A percentile compares a stretch with the other conserved stretches of the same genome.
Evolutionary conservation across 2,329 filamentous ascomycete species (phyloP).

Genomic region (Venturia effusa): DNA sequence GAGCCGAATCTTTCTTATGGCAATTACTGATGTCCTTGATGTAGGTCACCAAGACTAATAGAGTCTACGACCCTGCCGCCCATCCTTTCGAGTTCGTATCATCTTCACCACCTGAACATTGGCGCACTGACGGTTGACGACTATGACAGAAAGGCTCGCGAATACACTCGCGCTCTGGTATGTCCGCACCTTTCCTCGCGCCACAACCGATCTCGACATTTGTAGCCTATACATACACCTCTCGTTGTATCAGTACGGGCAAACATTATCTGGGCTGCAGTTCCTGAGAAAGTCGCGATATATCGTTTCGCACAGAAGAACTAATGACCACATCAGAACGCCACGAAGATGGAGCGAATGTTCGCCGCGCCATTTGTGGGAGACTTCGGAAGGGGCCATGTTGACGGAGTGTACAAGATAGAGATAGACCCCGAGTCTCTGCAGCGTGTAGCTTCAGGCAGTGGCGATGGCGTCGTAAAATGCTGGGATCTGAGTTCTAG

Average conservation of each 20-base stretch:
- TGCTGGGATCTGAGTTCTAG: slow-evolving; percentile 72
- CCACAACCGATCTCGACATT: background rate
- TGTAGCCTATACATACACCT: too few relatives aligned
- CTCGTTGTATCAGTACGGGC: too few relatives aligned
- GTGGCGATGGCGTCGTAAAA: slow-evolving; percentile 88
- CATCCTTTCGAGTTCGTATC: slow-evolving; percentile 64
- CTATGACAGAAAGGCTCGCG: slow-evolving; percentile 50
- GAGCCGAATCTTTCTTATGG: background rate
- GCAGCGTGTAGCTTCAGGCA: slow-evolving; percentile 68
- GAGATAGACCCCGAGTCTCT: slow-evolving; percentile 69
- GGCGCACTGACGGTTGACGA: background rate
- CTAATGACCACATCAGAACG: slow-evolving; percentile 38
- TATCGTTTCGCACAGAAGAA: background rate
- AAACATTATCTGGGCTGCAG: too few relatives aligned
- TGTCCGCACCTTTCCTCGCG: background rate
- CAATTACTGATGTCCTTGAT: background rate
- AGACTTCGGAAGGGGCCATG: slow-evolving; percentile 54
- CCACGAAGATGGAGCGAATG: slow-evolving; percentile 88
- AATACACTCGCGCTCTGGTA: slow-evolving; percentile 60
- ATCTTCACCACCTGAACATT: background rate
- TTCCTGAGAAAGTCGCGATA: background rate
- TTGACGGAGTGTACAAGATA: slow-evolving; percentile 53
- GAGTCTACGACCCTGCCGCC: slow-evolving; percentile 42
- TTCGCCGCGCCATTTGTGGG: slow-evolving; percentile 76
- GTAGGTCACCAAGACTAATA: background rate